Evolutionary conservation across 352 stramenopile genomes (phyloP).

Genomic region (Pythium myriotylum): DNA sequence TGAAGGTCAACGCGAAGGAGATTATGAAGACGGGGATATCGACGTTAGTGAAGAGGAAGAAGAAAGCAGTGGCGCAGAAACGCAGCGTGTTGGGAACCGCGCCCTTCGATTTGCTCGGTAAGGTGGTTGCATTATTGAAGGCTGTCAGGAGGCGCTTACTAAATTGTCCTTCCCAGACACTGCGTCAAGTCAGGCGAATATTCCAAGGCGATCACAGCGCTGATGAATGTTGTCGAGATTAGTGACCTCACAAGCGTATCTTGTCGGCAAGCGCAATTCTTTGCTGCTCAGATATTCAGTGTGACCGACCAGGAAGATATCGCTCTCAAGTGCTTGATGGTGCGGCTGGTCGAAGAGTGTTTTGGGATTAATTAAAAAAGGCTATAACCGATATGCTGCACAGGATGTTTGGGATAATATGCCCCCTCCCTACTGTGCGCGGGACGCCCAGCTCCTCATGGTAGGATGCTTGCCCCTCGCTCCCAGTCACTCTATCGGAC

Average conservation of each 20-base stretch:
- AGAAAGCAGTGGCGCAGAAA: slow-evolving; percentile 19
- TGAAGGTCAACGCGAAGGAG: background rate
- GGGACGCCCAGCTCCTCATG: slow-evolving; percentile 49
- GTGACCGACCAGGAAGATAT: slow-evolving; percentile 31
- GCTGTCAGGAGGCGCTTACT: too few species aligned
- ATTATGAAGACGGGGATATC: background rate
- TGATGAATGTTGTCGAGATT: slow-evolving; percentile 49
- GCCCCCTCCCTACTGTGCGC: slow-evolving; percentile 43
- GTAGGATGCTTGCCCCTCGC: slow-evolving; percentile 25
- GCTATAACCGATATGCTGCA: background rate
- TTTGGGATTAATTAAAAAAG: background rate
- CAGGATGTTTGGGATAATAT: slow-evolving; percentile 50
- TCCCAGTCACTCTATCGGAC: background rate
- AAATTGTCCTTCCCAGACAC: slow-evolving; percentile 26
- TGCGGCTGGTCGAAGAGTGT: slow-evolving; percentile 3
- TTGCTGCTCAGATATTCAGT: slow-evolving; percentile 45
- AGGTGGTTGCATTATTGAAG: too few species aligned
- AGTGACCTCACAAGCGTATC: slow-evolving; percentile 27
- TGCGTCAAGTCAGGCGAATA: slow-evolving; percentile 49
- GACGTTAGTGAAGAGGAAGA: slow-evolving; percentile 12
- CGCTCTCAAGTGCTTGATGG: slow-evolving; percentile 43
- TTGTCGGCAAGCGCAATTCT: slow-evolving; percentile 40
- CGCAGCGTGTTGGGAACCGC: slow-evolving; percentile 30
- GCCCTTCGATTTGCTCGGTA: slow-evolving; percentile 33
- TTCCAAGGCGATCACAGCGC: slow-evolving; percentile 40